Evolutionary conservation across 495 filamentous ascomycete species (phyloP).

Genomic region (Hyaloscypha variabilis): DNA sequence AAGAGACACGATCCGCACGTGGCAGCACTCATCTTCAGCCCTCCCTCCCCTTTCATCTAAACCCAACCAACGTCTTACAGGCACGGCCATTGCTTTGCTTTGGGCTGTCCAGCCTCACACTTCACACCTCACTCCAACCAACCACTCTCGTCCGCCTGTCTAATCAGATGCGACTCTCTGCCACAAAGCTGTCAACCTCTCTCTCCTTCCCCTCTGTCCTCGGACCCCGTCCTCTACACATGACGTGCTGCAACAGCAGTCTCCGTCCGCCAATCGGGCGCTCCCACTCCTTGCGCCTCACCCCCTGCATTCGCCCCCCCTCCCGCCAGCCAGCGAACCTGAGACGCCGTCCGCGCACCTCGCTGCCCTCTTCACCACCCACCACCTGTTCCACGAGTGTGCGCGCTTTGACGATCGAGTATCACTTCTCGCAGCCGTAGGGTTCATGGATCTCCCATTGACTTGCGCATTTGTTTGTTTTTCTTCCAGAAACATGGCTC

Average conservation of each 20-base stretch:
- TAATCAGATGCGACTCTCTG: background rate
- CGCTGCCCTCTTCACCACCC: background rate
- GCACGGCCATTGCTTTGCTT: background rate
- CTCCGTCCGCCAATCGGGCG: background rate
- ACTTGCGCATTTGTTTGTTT: no score
- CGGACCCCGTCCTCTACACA: background rate
- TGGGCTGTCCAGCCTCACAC: background rate
- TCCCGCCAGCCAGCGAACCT: background rate
- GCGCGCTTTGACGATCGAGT: no score
- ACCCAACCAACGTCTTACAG: background rate
- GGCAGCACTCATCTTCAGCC: background rate
- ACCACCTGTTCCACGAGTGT: no score
- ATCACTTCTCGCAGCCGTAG: no score
- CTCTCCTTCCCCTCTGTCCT: background rate
- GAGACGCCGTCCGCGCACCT: background rate
- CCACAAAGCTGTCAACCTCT: background rate
- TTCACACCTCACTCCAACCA: background rate
- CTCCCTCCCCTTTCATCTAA: background rate
- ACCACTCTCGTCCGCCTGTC: background rate
- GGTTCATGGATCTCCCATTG: no score
- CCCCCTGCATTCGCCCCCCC: background rate
- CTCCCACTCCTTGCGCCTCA: background rate
- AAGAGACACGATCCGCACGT: background rate
- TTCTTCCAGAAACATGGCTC: no score
- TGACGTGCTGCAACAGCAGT: background rate